Base-by-base conservation (phyloP, 805 yeast species). In the Candida anglica region DNA sequence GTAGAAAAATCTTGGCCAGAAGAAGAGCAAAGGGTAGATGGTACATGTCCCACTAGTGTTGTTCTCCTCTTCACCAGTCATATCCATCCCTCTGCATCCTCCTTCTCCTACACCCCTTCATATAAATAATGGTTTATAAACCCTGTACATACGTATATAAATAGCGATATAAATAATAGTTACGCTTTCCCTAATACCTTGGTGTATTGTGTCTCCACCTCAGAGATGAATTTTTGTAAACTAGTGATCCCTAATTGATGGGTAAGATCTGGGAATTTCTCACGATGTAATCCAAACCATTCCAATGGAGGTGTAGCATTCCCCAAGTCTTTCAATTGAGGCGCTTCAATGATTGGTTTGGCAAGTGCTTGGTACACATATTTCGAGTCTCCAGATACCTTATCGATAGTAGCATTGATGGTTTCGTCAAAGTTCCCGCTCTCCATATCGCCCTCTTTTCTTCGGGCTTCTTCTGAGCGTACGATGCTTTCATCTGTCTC, bases 221-320 rank as follows among this genome's bases (percentile, higher is more conserved):
- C 80, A 30, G 74, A 77, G 9, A 86, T 86, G 36, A 87, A 46
- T 38, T 77, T 74, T 48, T 87, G 96, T 33, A 93, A 63, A 2
- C 81, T 75, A 10, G 83, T 73, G 32, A 89, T 83, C 0, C 80
- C 77, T 40, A 76, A 65, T 54, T 87, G 91, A 52, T 93, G 97
- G 0, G 96, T 82, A 38, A 85, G 71, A 26, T 84, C 79, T 0
- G 98, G 98, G 44, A 93, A 79, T 44, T 80, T 77, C 47, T 82
- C 75, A 44, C 98, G 71, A 54, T 93, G 93, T 19, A 93, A 69
- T 2, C 98, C 98, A 63, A 93, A 85, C 98, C 98, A 93, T 54
- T 93, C 98, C 38, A 93, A 62, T 2, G 98, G 98, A 1, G 98
- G 98, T 0, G 98, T 93, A 1, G 97, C 98, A 59, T 83, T 89